A percentile compares a stretch with the other conserved stretches of the same genome.
Conservation (phyloP, 768 basidiomycete species). For the Cubamyces lactineus region DNA sequence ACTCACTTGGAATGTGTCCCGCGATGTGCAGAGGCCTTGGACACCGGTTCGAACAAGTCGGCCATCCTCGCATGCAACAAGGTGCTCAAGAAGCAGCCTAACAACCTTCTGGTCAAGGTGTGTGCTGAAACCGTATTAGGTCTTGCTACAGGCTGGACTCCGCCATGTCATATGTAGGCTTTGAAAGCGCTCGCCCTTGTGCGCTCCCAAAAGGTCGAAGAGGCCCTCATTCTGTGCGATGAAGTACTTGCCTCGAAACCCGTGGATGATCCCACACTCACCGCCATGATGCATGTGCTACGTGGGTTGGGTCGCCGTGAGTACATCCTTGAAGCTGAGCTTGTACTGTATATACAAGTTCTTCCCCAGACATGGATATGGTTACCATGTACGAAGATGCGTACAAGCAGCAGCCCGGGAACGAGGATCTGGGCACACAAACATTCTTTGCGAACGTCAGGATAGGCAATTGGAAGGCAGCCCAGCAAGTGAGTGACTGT, state of each 20-base stretch:
- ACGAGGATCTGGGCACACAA: conserved; percentile 83
- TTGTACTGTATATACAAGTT: not conserved
- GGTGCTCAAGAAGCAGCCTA: conserved; percentile 83
- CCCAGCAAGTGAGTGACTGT: conserved; percentile 65
- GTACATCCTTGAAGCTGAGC: conserved; percentile 22
- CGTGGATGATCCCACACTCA: conserved; percentile 71
- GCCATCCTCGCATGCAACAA: conserved; percentile 87
- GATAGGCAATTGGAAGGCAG: conserved; percentile 81
- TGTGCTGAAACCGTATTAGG: not conserved
- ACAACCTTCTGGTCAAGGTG: conserved; percentile 73
- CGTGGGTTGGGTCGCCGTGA: conserved; percentile 73
- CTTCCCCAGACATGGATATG: conserved; percentile 66
- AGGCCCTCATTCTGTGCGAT: conserved; percentile 76
- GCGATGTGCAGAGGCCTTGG: conserved; percentile 68
- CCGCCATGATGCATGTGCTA: conserved; percentile 83
- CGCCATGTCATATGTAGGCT: conserved; percentile 48
- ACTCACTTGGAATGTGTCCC: conserved; percentile 6
- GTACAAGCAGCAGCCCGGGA: conserved; percentile 76
- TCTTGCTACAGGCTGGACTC: not conserved
- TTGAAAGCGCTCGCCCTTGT: conserved; percentile 85
- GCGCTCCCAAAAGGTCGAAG: conserved; percentile 84
- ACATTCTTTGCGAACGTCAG: conserved; percentile 86
- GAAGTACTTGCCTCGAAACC: conserved; percentile 77
- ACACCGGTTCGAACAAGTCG: conserved; percentile 85
- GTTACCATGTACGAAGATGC: conserved; percentile 87